These are phyloP conservation scores for Acanthamoeba royreba DNA, from an alignment of 208 protist genomes.

Conservation along the genomic window DNA sequence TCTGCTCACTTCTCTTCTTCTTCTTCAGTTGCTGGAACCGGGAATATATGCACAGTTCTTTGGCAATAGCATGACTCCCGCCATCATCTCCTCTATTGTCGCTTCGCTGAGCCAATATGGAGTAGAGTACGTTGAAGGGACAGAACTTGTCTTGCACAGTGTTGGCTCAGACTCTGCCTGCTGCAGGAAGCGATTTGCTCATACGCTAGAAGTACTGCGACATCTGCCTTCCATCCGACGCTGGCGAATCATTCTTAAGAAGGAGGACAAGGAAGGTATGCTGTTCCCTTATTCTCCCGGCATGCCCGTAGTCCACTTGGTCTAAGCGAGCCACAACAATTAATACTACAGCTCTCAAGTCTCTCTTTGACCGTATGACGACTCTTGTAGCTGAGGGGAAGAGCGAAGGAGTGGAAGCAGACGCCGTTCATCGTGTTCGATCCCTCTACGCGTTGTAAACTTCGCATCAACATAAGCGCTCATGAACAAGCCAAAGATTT, in stretches of 20 bases:
- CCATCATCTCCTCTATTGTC: neutral
- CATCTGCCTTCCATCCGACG: neutral
- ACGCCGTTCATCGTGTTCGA: neutral
- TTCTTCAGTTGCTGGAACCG: neutral
- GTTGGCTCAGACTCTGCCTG: neutral
- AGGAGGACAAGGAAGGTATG: neutral
- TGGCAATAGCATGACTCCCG: neutral
- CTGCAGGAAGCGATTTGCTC: neutral
- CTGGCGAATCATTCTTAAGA: neutral
- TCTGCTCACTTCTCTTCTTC: neutral
- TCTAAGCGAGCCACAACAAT: too few relatives aligned
- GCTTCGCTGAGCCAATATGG: neutral
- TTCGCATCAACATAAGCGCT: too few relatives aligned
- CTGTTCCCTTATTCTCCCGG: neutral
- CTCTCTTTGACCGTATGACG: neutral
- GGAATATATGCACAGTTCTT: neutral
- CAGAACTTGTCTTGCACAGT: too few relatives aligned
- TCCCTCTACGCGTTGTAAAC: too few relatives aligned
- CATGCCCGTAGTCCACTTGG: neutral
- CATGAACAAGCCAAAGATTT: too few relatives aligned
- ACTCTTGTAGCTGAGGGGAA: neutral
- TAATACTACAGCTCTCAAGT: neutral
- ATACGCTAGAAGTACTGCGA: neutral
- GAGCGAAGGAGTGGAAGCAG: neutral
- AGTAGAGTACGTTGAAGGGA: neutral